Evolutionary conservation across 805 yeast species (phyloP).

Genomic region (Candida dajiaensis): DNA sequence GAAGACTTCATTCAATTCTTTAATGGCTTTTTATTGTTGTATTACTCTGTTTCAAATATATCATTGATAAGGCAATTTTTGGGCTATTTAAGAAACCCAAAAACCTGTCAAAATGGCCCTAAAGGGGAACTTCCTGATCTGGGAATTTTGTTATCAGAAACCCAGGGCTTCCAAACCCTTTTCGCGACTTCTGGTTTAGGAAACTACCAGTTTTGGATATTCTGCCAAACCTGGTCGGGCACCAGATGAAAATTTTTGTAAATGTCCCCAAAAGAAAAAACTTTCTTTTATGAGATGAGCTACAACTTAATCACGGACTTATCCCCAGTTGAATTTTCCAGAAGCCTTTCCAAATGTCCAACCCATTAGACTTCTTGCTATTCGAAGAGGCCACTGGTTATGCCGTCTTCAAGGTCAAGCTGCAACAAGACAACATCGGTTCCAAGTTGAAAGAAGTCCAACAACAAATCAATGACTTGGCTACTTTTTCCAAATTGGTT

Average conservation of each 20-base stretch:
- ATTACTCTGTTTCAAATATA: no score
- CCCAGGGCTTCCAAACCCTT: neutral
- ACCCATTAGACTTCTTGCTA: slow-evolving; percentile 81
- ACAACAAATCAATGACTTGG: slow-evolving; percentile 79
- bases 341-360: slow-evolving; percentile 37
- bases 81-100: no score
- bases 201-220: neutral
- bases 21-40: no score
- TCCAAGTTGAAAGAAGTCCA: slow-evolving; percentile 91
- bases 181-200: no score
- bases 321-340: neutral
- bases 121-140: neutral
- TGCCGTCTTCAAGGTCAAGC: slow-evolving; percentile 88
- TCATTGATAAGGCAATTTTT: neutral
- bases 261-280: slow-evolving; percentile 3
- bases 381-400: slow-evolving; percentile 99
- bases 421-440: slow-evolving; percentile 93
- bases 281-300: neutral
- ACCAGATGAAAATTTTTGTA: slow-evolving; percentile 7
- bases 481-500: slow-evolving; percentile 83
- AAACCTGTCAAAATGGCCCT: neutral
- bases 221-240: neutral
- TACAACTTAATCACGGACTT: no score
- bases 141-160: neutral
- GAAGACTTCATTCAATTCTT: neutral